Percentiles rank a stretch among this genome's conserved stretches.
Conservation (phyloP, 495 filamentous ascomycete genomes). For the Penicillium silybi region DNA sequence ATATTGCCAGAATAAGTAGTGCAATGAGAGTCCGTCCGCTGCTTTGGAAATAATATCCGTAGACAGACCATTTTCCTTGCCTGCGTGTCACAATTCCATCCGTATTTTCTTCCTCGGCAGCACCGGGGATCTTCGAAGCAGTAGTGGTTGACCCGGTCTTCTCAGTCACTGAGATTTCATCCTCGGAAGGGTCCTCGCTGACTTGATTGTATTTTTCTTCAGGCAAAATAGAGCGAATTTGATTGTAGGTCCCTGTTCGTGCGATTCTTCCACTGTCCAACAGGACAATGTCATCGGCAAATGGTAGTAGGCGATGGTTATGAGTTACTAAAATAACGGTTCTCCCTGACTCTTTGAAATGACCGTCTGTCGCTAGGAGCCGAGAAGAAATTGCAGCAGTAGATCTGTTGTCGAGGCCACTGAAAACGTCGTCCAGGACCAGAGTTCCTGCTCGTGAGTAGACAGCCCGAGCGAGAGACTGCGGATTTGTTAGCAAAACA, state of each 20-base stretch:
- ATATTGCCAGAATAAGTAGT: not conserved
- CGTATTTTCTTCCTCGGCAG: not conserved
- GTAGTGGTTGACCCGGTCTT: not conserved
- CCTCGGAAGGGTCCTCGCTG: not conserved
- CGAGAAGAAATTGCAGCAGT: conserved; percentile 6
- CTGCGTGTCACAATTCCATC: conserved; percentile 12
- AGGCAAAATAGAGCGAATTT: not conserved
- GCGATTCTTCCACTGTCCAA: conserved; percentile 1
- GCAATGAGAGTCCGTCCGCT: conserved; percentile 1
- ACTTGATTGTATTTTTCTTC: not conserved
- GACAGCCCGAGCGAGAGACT: conserved; percentile 22
- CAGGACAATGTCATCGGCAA: conserved; percentile 2
- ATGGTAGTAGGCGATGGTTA: conserved; percentile 3
- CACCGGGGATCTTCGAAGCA: not conserved
- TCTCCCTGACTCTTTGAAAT: conserved; percentile 15
- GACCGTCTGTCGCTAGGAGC: conserved; percentile 13
- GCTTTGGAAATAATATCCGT: conserved; percentile 46
- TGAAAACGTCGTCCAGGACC: conserved; percentile 13
- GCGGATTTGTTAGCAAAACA: not conserved
- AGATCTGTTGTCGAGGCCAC: conserved; percentile 22
- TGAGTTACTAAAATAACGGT: conserved; percentile 15
- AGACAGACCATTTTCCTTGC: conserved; percentile 43
- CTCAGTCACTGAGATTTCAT: not conserved
- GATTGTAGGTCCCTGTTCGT: not conserved
- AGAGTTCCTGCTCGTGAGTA: conserved; percentile 12